A percentile compares a stretch with the other conserved stretches of the same genome.
phyloP scores from a whole-genome alignment of 2,329 filamentous ascomycete species.

The Pseudocercospora pini-densiflorae region DNA sequence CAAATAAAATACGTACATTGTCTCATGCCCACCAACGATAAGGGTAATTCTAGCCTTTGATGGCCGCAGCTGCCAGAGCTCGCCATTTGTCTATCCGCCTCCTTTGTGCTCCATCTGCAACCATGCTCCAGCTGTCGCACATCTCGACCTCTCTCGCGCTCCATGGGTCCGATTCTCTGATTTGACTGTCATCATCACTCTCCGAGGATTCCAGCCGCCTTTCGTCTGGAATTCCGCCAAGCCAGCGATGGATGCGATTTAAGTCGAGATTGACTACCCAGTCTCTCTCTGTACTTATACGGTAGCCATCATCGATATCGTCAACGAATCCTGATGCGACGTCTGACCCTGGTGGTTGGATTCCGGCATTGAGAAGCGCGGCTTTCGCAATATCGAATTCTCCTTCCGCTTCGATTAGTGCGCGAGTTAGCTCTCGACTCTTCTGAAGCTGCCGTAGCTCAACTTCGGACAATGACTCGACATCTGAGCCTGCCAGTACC shows the following conservation, averaged over 20 bases:
- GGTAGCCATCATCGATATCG: conserved; percentile 26
- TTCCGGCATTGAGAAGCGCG: conserved; percentile 14
- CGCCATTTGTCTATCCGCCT: conserved; percentile 29
- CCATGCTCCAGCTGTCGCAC: conserved; percentile 28
- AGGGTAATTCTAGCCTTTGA: background rate
- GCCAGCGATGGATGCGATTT: conserved; percentile 9
- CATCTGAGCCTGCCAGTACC: background rate
- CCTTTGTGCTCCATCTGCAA: conserved; percentile 25
- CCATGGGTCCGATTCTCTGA: conserved; percentile 16
- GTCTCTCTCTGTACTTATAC: conserved; percentile 15
- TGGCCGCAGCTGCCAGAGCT: background rate
- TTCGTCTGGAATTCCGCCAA: conserved; percentile 7
- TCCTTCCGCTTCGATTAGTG: conserved; percentile 28
- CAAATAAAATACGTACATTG: too few species aligned
- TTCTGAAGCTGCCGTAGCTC: conserved; percentile 17
- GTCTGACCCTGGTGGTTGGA: conserved; percentile 17
- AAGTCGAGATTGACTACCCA: conserved; percentile 6
- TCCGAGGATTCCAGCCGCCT: background rate
- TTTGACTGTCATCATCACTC: background rate
- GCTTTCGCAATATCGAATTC: conserved; percentile 20
- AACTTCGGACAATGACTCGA: background rate
- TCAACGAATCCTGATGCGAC: conserved; percentile 24
- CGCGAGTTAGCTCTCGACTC: conserved; percentile 20
- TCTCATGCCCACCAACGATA: too few species aligned
- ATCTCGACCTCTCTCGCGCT: conserved; percentile 24